Base-by-base conservation (phyloP, 2,329 filamentous ascomycete genomes). In the Venturia asperata region DNA sequence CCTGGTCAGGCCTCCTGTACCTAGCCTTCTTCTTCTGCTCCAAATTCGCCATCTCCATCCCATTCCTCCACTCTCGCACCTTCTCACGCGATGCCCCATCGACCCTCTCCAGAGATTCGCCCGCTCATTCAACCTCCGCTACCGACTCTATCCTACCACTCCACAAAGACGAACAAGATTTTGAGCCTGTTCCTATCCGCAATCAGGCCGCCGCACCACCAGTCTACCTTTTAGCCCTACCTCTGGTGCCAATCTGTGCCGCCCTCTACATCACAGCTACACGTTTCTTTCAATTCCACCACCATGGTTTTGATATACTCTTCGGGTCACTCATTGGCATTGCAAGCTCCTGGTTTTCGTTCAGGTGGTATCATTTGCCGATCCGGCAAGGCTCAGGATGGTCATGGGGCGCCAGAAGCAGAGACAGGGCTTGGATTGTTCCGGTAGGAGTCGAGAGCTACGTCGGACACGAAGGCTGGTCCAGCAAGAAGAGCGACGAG, bases 291-390 rank as follows among this genome's bases (percentile, higher is more conserved):
- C 88, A 97, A 75, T 95, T 88, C 78, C 86, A 90, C 47, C 93
- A 97, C 75, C 90, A 93, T 74, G 92, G 88, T n/a, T 93, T 96
- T 74, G 93, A 97, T 69, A 90, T 97, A 69, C 77, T 97, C 2
- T 91, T 89, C 68, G 93, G 93, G n/a, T 89, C 87, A 65, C 69
- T 89, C 15, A 88, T 97, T 67, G 93, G 93, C 10, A 82, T 87
- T 17, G 76, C 86, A 56, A 84, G 84, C 45, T 84, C 90, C 24
- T 87, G 87, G 73, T 86, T 93, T 70, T 84, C 87, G 3, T 96
- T 96, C 79, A 82, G 89, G 30, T 91, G 88, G 78, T 97, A 96
- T 73, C 91, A 97, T 73, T 78, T 94, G 11, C 91, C 92, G 0
- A 86, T 96, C 68, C 80, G 79, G 24, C 82, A 83, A n/a, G 91